These are phyloP conservation scores for Colletotrichum abscissum DNA, from an alignment of 2,329 filamentous ascomycete genomes.

Conservation along the genomic window DNA sequence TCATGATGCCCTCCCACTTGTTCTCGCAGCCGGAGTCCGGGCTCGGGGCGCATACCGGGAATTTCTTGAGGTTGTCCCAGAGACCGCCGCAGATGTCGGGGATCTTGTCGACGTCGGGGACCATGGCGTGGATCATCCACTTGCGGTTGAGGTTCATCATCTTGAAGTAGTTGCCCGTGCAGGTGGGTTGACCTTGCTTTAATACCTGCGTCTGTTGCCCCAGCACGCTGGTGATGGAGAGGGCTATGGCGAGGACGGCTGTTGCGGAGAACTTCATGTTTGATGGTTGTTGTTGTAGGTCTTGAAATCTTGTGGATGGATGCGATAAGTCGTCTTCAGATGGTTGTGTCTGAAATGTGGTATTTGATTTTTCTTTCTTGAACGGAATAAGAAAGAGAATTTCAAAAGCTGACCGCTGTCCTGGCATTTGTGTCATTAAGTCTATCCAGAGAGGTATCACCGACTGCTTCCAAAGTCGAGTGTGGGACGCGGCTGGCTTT, in stretches of 20 bases:
- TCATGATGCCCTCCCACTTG: background rate
- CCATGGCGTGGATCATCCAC: background rate
- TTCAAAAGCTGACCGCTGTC: background rate
- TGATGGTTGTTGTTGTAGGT: background rate
- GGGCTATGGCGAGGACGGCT: background rate
- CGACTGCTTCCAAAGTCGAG: background rate
- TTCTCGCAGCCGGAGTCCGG: background rate
- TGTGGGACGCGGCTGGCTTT: background rate
- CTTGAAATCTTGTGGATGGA: background rate
- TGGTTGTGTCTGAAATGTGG: background rate
- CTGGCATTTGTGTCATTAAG: background rate
- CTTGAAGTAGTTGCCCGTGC: background rate
- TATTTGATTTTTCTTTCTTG: background rate
- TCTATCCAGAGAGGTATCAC: background rate
- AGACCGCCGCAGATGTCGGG: background rate
- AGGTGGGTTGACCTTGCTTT: background rate
- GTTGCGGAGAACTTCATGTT: background rate
- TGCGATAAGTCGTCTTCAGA: background rate
- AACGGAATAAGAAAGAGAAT: background rate
- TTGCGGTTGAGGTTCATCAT: background rate
- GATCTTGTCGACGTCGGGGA: background rate
- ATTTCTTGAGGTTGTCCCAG: background rate
- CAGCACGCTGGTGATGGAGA: background rate
- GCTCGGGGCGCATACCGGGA: background rate
- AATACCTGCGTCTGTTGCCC: background rate